Evolutionary conservation across 805 yeast genomes (phyloP).

Genomic region (Saccharomycopsis microspora): DNA sequence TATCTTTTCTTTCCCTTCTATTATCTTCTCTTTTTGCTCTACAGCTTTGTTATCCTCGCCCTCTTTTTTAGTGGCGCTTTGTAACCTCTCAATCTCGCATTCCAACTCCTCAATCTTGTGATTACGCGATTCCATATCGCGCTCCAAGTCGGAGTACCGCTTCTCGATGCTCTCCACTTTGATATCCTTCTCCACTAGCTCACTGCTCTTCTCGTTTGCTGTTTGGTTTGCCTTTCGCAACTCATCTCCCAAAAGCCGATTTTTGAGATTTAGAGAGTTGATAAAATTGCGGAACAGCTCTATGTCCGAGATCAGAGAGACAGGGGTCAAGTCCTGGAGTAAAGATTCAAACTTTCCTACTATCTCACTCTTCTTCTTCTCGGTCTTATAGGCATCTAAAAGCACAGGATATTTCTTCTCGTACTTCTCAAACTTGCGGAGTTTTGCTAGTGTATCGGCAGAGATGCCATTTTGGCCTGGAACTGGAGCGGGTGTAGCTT

Average conservation of each 20-base stretch:
- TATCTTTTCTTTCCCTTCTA: neutral
- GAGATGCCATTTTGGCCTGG: conserved; percentile 31
- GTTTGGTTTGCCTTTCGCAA: conserved; percentile 32
- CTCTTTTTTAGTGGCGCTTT: conserved; percentile 5
- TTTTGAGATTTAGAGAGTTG: conserved; percentile 48
- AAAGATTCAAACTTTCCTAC: conserved; percentile 56
- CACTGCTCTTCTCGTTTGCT: conserved; percentile 18
- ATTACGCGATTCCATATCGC: conserved; percentile 12
- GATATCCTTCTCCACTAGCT: conserved; percentile 12
- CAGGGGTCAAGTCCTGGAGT: conserved; percentile 71
- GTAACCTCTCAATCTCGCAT: conserved; percentile 5
- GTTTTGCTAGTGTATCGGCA: conserved; percentile 42
- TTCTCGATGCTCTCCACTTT: conserved; percentile 15
- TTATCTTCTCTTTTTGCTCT: conserved; percentile 14
- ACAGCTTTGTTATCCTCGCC: conserved; percentile 15
- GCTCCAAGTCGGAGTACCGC: conserved; percentile 13
- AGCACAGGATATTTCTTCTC: conserved; percentile 84
- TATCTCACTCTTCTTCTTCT: conserved; percentile 54
- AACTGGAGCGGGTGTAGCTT: conserved; percentile 10
- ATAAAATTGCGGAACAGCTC: conserved; percentile 62
- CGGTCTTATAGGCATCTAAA: conserved; percentile 74
- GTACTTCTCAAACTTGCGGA: conserved; percentile 71
- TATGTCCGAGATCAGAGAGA: conserved; percentile 62
- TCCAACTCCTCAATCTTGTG: conserved; percentile 17
- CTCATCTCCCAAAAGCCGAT: conserved; percentile 52